Evolutionary conservation across 2,329 filamentous ascomycete species (phyloP).

Genomic region (Stachybotrys chlorohalonatus): DNA sequence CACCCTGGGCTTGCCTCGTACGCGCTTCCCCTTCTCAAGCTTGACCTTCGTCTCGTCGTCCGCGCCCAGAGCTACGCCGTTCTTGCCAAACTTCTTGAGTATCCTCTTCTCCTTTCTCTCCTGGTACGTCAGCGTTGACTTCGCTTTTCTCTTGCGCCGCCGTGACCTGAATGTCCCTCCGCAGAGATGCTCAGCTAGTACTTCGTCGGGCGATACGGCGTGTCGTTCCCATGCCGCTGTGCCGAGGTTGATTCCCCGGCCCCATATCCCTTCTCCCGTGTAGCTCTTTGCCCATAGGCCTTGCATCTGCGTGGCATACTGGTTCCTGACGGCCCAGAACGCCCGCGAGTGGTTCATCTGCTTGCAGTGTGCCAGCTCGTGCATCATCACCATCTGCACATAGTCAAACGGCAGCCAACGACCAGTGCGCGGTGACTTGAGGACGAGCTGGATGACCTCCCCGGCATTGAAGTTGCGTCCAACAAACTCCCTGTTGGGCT

Average conservation of each 20-base stretch:
- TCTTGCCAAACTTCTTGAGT: slow-evolving; percentile 65
- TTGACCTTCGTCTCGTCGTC: slow-evolving; percentile 57
- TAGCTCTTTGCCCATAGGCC: slow-evolving; percentile 61
- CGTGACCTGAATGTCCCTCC: slow-evolving; percentile 67
- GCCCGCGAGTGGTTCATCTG: slow-evolving; percentile 82
- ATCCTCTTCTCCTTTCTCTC: slow-evolving; percentile 67
- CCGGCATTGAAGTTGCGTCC: slow-evolving; percentile 88
- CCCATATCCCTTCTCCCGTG: slow-evolving; percentile 78
- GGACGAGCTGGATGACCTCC: slow-evolving; percentile 76
- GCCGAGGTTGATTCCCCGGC: slow-evolving; percentile 54
- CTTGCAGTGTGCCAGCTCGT: slow-evolving; percentile 80
- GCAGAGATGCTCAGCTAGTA: slow-evolving; percentile 63
- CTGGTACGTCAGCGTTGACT: slow-evolving; percentile 51
- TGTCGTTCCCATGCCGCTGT: slow-evolving; percentile 52
- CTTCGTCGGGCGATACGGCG: slow-evolving; percentile 41
- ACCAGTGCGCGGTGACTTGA: slow-evolving; percentile 55
- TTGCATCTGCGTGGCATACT: slow-evolving; percentile 63
- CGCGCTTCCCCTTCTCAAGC: slow-evolving; percentile 57
- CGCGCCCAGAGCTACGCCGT: slow-evolving; percentile 59
- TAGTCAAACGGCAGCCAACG: slow-evolving; percentile 75
- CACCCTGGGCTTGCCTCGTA: slow-evolving; percentile 60
- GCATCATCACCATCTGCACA: slow-evolving; percentile 94
- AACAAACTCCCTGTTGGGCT: slow-evolving; percentile 72
- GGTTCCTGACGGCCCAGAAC: slow-evolving; percentile 74
- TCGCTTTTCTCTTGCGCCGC: slow-evolving; percentile 45